Base-by-base conservation (phyloP, 371 early-diverging fungal species). In the Parasitella parasitica region DNA sequence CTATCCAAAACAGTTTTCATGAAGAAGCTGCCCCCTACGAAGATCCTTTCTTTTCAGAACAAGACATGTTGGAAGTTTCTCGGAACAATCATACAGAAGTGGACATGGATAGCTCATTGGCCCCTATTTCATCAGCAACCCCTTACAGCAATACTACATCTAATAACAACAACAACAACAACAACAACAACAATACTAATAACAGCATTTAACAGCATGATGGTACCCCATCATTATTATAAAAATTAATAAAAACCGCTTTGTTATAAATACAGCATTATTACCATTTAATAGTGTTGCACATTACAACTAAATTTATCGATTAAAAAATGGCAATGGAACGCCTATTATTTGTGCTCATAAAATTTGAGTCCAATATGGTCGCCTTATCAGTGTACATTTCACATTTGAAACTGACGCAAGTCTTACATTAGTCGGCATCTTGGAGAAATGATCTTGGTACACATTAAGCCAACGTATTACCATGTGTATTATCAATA, bases 41-140 rank as follows among this genome's bases (percentile, higher is more conserved):
- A 24, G 57, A 67, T 49, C 67, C 67, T 13, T 67, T 67, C 43
- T 61, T 57, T 38, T 59, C 64, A 32, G 61, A 61, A 26, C 54
- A 53, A 30, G 61, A 61, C 18, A 43, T 50, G 20, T 43, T 37
- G 43, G 49, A 49, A 15, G 52, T 9, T 6, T 50, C 57, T 57
- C 15, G 37, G 34, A 37, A 35, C 20, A 18, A 39, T 4, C 55
- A 57, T 24, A 53, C 36, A 13, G 53, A 64, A 54, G 53, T 57
- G 59, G 64, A 59, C 28, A 46, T 50, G 0, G 57, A 57, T 53
- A 58, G 64, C 15, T 64, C 53, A n/a, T 57, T 52, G 57, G 58
- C 64, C n/a, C 63, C 63, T 52, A 35, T 51, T 35, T 30, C 39
- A 2, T 18, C 34, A 35, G 13, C 18, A 49, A 2, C 26, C 12